phyloP scores from a whole-genome alignment of 148 eudicot genomes.

The Nepenthes mirabilis region DNA sequence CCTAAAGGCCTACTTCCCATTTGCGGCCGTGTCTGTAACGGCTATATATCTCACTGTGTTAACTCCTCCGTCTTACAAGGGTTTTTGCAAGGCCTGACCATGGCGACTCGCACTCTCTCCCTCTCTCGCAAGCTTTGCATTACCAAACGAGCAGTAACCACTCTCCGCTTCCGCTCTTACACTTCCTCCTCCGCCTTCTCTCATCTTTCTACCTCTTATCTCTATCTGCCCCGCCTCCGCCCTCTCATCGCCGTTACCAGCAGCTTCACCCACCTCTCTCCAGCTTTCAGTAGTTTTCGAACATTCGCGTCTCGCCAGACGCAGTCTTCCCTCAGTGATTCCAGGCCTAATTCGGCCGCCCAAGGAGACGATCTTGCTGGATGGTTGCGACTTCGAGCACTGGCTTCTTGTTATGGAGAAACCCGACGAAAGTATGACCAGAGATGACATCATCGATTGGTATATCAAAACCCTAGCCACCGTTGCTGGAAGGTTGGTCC shows the following conservation, averaged over 20 bases:
- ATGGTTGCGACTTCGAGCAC: slow-evolving; percentile 34
- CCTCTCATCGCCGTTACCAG: neutral
- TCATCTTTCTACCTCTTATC: neutral
- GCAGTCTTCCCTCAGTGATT: slow-evolving; percentile 2
- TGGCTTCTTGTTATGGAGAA: slow-evolving; percentile 33
- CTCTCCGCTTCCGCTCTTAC: neutral
- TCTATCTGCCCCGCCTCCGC: neutral
- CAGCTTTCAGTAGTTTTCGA: neutral
- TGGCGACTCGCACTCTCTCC: neutral
- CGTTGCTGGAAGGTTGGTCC: slow-evolving; percentile 25
- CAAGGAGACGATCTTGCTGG: slow-evolving; percentile 15
- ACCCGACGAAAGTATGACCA: slow-evolving; percentile 16
- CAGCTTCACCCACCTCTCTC: neutral
- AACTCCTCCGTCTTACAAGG: too few relatives aligned
- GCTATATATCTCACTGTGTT: too few relatives aligned
- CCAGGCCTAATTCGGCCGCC: slow-evolving; percentile 2
- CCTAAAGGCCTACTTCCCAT: too few relatives aligned
- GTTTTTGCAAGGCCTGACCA: slow-evolving; percentile 8
- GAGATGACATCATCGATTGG: slow-evolving; percentile 14
- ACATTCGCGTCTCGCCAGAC: neutral
- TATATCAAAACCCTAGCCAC: slow-evolving; percentile 19
- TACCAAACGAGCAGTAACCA: neutral
- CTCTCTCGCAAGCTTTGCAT: neutral
- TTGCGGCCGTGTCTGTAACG: too few relatives aligned
- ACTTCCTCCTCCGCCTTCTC: neutral